These are phyloP conservation scores for Scheffersomyces stambukii DNA, from an alignment of 1,139 yeast species.

Conservation along the genomic window DNA sequence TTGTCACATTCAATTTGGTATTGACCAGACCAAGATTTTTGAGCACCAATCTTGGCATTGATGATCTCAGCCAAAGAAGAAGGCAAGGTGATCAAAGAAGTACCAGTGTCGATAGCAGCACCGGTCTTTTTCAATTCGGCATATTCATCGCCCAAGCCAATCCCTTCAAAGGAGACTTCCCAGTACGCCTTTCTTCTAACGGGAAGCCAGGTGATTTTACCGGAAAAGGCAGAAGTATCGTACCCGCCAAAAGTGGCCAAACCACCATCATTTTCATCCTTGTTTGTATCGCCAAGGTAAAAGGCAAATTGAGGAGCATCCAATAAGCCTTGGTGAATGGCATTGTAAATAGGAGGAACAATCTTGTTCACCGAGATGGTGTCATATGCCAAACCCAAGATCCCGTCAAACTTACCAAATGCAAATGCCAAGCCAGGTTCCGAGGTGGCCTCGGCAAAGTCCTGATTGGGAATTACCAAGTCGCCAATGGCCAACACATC, in stretches of 20 bases:
- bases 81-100: conserved; percentile 92
- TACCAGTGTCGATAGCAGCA: conserved; percentile 98
- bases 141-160: conserved; percentile 86
- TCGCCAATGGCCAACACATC: conserved; percentile 81
- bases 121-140: conserved; percentile 82
- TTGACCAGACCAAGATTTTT: conserved; percentile 96
- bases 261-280: conserved; percentile 71
- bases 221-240: conserved; percentile 68
- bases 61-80: conserved; percentile 91
- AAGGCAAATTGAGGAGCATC: conserved; percentile 86
- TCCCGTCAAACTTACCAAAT: conserved; percentile 97
- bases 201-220: conserved; percentile 90
- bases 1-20: conserved; percentile 84
- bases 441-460: conserved; percentile 92
- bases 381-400: conserved; percentile 89
- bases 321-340: conserved; percentile 72
- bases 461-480: conserved; percentile 78
- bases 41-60: conserved; percentile 94
- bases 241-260: conserved; percentile 93
- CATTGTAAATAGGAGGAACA: conserved; percentile 92
- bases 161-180: conserved; percentile 92
- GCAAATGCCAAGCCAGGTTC: conserved; percentile 99
- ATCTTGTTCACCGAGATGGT: conserved; percentile 82
- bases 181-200: conserved; percentile 99
- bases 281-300: conserved; percentile 76